Base-by-base conservation (phyloP, 129 eudicot genomes). In the Artemisia tridentata region DNA sequence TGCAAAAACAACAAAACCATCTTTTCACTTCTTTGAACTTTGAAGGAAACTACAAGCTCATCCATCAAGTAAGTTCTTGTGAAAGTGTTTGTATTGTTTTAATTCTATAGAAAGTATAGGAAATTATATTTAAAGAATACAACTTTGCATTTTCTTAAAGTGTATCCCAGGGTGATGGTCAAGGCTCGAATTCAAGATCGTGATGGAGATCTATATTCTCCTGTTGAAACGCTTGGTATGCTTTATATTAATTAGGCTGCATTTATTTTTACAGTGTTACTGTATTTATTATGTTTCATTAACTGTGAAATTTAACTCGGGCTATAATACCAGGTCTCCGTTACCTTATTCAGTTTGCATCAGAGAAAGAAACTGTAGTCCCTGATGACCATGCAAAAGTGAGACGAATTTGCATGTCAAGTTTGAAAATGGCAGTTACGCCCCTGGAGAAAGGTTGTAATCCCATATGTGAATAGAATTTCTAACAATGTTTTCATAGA, bases 1-100 rank as follows among this genome's bases (percentile, higher is more conserved):
- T 29, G 11, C 63, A 50, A 75, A 38, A 51, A 51, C 71, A 34
- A 23, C 27, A 65, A 12, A 18, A 15, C 64, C 57, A 19, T 50
- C 34, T 59, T 50, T 48, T 12, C 6, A 31, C 0, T 52, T 69
- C 21, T 61, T 21, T 60, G 27, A 51, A 76, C 38, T 5, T 61
- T 55, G 51, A 61, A 20, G 38, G 60, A 69, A 68, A 38, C 31
- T 51, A 61, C 29, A 23, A 12, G 34, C 7, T 38, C 64, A 3
- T 38, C 65, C 13, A 41, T 68, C 76, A 69, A 77, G 80, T 75
- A 75, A 75, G 80, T 75, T 59, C 29, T 75, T 17, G 19, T 49
- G 45, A 29, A 7, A 2, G 4, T n/a, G 11, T 0, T 74, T 55
- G 19, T 45, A 3, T 48, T 15, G 12, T 66, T 60, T 66, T 55